phyloP scores from a whole-genome alignment of 495 filamentous ascomycete species.

The Penicillium samsonianum region DNA sequence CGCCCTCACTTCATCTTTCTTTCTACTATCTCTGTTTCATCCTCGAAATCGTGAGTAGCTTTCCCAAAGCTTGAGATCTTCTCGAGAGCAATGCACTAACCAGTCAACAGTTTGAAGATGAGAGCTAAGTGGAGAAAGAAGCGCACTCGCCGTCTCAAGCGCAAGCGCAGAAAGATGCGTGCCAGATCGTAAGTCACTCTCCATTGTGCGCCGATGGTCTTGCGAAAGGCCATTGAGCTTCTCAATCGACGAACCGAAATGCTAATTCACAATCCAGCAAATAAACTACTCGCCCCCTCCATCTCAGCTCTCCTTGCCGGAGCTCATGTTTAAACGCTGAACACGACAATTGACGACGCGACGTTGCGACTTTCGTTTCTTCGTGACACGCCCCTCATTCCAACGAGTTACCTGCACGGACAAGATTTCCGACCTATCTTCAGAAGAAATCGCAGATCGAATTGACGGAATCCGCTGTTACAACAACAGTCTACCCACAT shows the following conservation, averaged over 20 bases:
- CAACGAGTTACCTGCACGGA: slow-evolving; percentile 33
- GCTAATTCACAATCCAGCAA: slow-evolving; percentile 56
- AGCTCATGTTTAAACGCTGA: slow-evolving; percentile 48
- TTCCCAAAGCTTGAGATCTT: slow-evolving; percentile 5
- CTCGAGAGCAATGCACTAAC: slow-evolving; percentile 27
- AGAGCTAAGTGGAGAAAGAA: slow-evolving; percentile 99
- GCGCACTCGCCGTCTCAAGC: slow-evolving; percentile 94
- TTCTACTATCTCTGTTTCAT: slow-evolving; percentile 55
- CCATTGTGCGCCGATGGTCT: neutral
- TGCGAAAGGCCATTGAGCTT: slow-evolving; percentile 10
- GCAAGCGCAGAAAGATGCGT: slow-evolving; percentile 99
- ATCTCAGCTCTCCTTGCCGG: slow-evolving; percentile 57
- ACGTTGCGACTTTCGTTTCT: slow-evolving; percentile 43
- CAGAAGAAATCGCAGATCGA: slow-evolving; percentile 28
- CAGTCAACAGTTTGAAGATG: slow-evolving; percentile 67
- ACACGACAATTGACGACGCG: slow-evolving; percentile 43
- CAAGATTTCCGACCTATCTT: slow-evolving; percentile 24
- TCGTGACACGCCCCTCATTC: slow-evolving; percentile 36
- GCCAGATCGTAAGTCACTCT: slow-evolving; percentile 71
- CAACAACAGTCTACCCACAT: slow-evolving; percentile 26
- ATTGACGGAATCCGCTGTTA: slow-evolving; percentile 40
- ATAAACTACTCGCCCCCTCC: slow-evolving; percentile 68
- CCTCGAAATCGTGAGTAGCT: slow-evolving; percentile 52
- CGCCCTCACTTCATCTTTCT: slow-evolving; percentile 43
- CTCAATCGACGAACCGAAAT: slow-evolving; percentile 1